These are phyloP conservation scores for Aegle marmelos DNA, from an alignment of 345 rosid genomes.

Conservation along the genomic window DNA sequence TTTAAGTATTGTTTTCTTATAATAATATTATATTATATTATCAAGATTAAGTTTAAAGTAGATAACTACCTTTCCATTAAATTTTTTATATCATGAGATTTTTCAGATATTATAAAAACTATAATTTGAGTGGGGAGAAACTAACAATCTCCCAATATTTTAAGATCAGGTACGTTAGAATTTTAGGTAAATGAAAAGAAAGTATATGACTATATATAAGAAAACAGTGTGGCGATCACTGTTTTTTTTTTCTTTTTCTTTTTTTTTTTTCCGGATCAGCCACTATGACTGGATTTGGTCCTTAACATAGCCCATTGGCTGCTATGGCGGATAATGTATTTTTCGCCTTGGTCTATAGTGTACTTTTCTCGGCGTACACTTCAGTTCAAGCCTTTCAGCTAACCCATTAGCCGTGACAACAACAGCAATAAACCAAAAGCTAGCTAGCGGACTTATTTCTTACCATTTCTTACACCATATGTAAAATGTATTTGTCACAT, in stretches of 20 bases:
- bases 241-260: background rate
- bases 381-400: background rate
- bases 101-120: too few species aligned
- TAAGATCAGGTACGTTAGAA: fast-evolving
- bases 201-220: too few species aligned
- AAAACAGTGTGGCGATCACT: background rate
- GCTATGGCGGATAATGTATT: background rate
- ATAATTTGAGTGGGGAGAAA: too few species aligned
- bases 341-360: background rate
- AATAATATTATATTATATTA: too few species aligned
- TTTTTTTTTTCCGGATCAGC: background rate
- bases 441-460: background rate
- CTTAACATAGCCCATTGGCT: background rate
- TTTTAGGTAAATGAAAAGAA: background rate
- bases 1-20: too few species aligned
- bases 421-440: background rate
- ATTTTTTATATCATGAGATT: too few species aligned
- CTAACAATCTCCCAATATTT: too few species aligned
- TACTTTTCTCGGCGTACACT: background rate
- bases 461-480: background rate
- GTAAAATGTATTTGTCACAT: background rate
- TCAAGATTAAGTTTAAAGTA: too few species aligned
- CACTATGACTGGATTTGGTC: background rate
- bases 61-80: too few species aligned
- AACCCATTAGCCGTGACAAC: background rate